Percentiles rank a stretch among this genome's conserved stretches.
Conservation (phyloP, 768 basidiomycete species). For the Suillus hirtellus region DNA sequence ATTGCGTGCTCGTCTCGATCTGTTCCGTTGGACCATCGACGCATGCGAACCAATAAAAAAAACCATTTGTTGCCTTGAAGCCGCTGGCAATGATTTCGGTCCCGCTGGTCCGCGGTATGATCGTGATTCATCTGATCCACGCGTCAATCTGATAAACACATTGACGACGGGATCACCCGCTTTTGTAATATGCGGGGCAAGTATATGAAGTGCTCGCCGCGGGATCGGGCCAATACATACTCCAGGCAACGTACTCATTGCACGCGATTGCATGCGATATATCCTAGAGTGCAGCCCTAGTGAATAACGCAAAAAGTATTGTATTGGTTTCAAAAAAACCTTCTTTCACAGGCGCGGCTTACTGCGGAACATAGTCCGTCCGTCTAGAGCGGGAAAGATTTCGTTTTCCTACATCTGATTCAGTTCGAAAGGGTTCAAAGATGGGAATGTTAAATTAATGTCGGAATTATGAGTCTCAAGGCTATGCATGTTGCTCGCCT, state of each 20-base stretch:
- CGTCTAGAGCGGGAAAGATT: background rate
- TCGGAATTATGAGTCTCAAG: conserved; percentile 1
- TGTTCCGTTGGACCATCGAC: background rate
- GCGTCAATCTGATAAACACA: conserved; percentile 11
- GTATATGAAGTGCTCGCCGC: background rate
- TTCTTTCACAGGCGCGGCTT: background rate
- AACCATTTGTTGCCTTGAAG: conserved; percentile 2
- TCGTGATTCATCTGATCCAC: conserved; percentile 59
- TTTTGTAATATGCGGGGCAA: background rate
- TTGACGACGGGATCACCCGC: background rate
- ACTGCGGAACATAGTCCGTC: background rate
- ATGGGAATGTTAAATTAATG: background rate
- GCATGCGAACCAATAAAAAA: background rate
- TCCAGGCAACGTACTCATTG: background rate
- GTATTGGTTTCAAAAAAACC: background rate
- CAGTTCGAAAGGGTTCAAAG: background rate
- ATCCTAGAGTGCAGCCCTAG: background rate
- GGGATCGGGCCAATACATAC: background rate
- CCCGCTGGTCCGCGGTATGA: conserved; percentile 45
- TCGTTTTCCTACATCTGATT: background rate
- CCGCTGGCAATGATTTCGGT: conserved; percentile 47
- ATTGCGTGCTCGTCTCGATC: conserved; percentile 6
- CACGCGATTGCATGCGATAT: background rate
- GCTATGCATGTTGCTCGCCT: background rate
- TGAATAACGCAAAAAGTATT: background rate